Evolutionary conservation across 1,139 yeast genomes (phyloP).

Genomic region (Candida sp.): DNA sequence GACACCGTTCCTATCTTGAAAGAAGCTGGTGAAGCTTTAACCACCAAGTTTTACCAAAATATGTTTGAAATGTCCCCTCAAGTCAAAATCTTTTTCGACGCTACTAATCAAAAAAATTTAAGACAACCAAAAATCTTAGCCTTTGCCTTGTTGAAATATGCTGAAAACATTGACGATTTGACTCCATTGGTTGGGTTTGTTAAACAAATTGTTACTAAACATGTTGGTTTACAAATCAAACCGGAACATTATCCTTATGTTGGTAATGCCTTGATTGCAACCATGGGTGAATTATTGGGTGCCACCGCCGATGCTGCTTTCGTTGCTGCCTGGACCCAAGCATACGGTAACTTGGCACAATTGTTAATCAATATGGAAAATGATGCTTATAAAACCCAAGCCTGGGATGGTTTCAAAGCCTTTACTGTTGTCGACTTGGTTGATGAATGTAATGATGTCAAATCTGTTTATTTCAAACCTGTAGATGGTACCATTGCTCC

Average conservation of each 20-base stretch:
- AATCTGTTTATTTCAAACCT: slow-evolving; percentile 52
- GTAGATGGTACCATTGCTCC: slow-evolving; percentile 34
- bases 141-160: slow-evolving; percentile 58
- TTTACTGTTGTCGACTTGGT: slow-evolving; percentile 44
- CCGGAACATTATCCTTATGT: slow-evolving; percentile 69
- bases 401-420: slow-evolving; percentile 57
- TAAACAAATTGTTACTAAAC: slow-evolving; percentile 60
- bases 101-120: slow-evolving; percentile 51
- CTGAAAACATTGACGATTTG: slow-evolving; percentile 60
- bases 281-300: slow-evolving; percentile 50
- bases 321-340: slow-evolving; percentile 62
- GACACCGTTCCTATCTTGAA: slow-evolving; percentile 61
- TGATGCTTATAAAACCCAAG: slow-evolving; percentile 37
- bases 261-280: slow-evolving; percentile 50
- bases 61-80: slow-evolving; percentile 55
- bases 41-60: slow-evolving; percentile 50
- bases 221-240: slow-evolving; percentile 57
- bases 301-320: slow-evolving; percentile 56
- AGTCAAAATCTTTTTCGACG: slow-evolving; percentile 57
- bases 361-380: slow-evolving; percentile 56
- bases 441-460: slow-evolving; percentile 45
- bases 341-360: slow-evolving; percentile 63
- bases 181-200: slow-evolving; percentile 53
- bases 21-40: slow-evolving; percentile 52
- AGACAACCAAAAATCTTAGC: slow-evolving; percentile 68